Base-by-base conservation (phyloP, 1,284 basidiomycete genomes). In the Marasmius fiardii region DNA sequence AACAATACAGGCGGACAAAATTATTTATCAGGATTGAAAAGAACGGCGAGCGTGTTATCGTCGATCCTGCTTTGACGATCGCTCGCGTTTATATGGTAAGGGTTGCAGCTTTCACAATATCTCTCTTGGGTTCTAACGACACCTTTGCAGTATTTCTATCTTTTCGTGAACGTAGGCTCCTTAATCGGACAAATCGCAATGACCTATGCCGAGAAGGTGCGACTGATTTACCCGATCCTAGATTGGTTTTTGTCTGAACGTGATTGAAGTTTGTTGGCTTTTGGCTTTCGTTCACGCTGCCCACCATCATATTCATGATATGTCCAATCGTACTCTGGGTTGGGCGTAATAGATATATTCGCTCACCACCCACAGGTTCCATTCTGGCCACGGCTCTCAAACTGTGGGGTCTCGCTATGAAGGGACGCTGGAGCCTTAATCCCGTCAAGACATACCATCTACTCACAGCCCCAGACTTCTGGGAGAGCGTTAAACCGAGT, bases 151-250 rank as follows among this genome's bases (percentile, higher is more conserved):
- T 89, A 88, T 65, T 91, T 89, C 67, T 90, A 90, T 67, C 74
- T 90, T 54, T 87, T 90, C 69, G 88, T 89, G 68, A 93, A 92
- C 66, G 70, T 91, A 55, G 90, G 91, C 4, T 82, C 90, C 0
- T 74, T 92, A 48, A 64, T 86, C 23, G 87, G 88, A 20, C 86
- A 86, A 66, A 82, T 90, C 54, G 65, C 71, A 12, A 90, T 90
- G 85, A 79, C 83, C 0, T 90, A 86, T 65, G 77, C 86, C 1
- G 88, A 90, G 68, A 88, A 87, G 77, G 84, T 81, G 57, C 24
- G 61, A 56, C 52, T 37, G 18, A 18, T 11, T 31, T 26, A 20
- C 28, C 18, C 10, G 10, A 28, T 31, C 47, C 33, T 7, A 31
- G 26, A 3, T 16, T 26, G 4, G 4, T 8, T 10, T 26, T 16